Evolutionary conservation across 495 filamentous ascomycete species (phyloP).

Genomic region (Xylaria flabelliformis): DNA sequence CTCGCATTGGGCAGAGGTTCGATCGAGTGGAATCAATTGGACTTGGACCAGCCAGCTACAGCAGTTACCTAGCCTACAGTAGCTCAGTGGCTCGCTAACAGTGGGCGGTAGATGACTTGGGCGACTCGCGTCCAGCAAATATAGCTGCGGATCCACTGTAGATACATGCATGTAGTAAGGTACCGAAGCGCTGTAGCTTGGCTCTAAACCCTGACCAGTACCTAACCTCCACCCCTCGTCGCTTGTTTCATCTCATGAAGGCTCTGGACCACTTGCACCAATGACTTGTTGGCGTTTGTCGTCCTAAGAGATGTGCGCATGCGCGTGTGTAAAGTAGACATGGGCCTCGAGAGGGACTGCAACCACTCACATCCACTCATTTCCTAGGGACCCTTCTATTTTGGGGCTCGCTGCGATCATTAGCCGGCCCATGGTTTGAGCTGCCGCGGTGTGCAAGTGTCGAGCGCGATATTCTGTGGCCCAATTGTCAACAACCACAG

Average conservation of each 20-base stretch:
- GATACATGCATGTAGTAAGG: background rate
- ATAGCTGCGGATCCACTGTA: constrained; percentile 5
- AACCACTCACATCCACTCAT: constrained; percentile 30
- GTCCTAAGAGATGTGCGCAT: constrained; percentile 26
- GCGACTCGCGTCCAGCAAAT: constrained; percentile 17
- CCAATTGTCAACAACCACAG: constrained; percentile 15
- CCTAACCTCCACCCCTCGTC: constrained; percentile 35
- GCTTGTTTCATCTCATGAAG: constrained; percentile 50
- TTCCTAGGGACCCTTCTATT: constrained; percentile 19
- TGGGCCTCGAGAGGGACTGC: background rate
- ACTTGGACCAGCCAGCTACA: background rate
- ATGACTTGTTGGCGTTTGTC: constrained; percentile 34
- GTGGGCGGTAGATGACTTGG: constrained; percentile 19
- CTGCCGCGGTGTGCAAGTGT: constrained; percentile 26
- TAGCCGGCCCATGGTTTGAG: constrained; percentile 18
- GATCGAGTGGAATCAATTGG: constrained; percentile 6
- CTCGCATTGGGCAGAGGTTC: constrained; percentile 18
- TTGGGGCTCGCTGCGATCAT: constrained; percentile 21
- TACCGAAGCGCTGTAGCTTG: constrained; percentile 18
- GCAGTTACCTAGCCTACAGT: background rate
- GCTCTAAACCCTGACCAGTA: constrained; percentile 15
- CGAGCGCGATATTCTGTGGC: background rate
- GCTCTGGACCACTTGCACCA: constrained; percentile 38
- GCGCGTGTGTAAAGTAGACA: constrained; percentile 14
- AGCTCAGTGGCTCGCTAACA: constrained; percentile 9